These are phyloP conservation scores for Grifola frondosa DNA, from an alignment of 1,284 basidiomycete genomes.

Conservation along the genomic window DNA sequence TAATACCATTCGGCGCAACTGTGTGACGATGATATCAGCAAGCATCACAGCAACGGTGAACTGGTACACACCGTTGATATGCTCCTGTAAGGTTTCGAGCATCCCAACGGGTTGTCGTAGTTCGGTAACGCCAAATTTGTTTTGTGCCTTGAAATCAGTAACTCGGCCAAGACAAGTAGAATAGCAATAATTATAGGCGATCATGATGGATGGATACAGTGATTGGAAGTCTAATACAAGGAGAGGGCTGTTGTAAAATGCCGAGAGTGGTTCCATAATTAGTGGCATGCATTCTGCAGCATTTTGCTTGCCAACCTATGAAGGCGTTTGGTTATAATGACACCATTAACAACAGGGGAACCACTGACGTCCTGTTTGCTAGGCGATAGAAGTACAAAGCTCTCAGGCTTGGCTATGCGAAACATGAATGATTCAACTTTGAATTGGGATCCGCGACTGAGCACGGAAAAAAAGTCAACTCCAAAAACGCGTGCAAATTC, in stretches of 20 bases:
- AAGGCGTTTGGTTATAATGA: slow-evolving; percentile 4
- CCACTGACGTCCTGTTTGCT: slow-evolving; percentile 74
- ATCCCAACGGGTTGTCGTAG: slow-evolving; percentile 72
- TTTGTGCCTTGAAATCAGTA: slow-evolving; percentile 79
- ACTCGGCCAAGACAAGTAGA: slow-evolving; percentile 95
- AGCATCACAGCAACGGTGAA: too few relatives aligned
- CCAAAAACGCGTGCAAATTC: slow-evolving; percentile 98
- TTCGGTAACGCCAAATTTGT: slow-evolving; percentile 86
- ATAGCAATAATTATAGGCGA: slow-evolving; percentile 97
- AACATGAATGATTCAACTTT: slow-evolving; percentile 99
- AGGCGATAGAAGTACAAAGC: slow-evolving; percentile 85
- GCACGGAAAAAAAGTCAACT: slow-evolving; percentile 94
- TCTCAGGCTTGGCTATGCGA: slow-evolving; percentile 96
- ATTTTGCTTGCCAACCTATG: slow-evolving; percentile 91
- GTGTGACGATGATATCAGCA: too few relatives aligned
- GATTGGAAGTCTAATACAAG: slow-evolving; percentile 95
- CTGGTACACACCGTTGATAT: slow-evolving; percentile 70
- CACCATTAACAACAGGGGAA: not conserved
- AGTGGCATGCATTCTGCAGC: slow-evolving; percentile 94
- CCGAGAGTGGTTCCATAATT: slow-evolving; percentile 92
- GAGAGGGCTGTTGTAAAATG: slow-evolving; percentile 90
- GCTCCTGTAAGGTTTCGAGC: slow-evolving; percentile 66
- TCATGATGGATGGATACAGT: slow-evolving; percentile 96
- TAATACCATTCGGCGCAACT: slow-evolving; percentile 94
- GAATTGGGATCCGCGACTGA: slow-evolving; percentile 94